phyloP scores from a whole-genome alignment of 768 basidiomycete species.

The Pseudohyphozyma bogoriensis region DNA sequence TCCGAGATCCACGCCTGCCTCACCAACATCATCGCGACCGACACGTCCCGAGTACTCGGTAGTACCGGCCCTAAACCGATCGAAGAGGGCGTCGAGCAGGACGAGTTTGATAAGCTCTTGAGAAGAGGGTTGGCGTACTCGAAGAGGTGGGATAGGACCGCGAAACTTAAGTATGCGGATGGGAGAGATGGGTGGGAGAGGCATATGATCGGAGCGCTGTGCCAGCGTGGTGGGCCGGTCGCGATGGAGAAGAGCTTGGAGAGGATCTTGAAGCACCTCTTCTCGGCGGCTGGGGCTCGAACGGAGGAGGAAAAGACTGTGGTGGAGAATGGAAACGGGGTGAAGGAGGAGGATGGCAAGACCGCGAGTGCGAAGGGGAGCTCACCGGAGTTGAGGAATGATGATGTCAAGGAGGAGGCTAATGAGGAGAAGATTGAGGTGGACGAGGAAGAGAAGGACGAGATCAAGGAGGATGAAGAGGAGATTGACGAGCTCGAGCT shows the following conservation, averaged over 20 bases:
- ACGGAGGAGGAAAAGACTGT: conserved; percentile 36
- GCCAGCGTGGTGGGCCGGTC: conserved; percentile 26
- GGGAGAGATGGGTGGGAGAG: conserved; percentile 31
- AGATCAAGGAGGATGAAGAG: conserved; percentile 29
- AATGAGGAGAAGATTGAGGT: conserved; percentile 36
- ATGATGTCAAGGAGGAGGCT: conserved; percentile 33
- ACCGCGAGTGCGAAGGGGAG: conserved; percentile 36
- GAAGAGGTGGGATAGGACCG: conserved; percentile 31
- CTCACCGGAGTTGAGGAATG: conserved; percentile 35
- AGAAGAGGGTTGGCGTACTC: conserved; percentile 26
- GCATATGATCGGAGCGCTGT: conserved; percentile 30
- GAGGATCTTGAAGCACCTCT: conserved; percentile 29
- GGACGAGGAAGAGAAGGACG: conserved; percentile 34
- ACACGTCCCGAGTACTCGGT: conserved; percentile 42
- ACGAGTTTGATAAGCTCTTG: conserved; percentile 20
- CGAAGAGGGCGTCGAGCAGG: background rate
- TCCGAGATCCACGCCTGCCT: conserved; percentile 81
- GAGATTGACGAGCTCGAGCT: conserved; percentile 11
- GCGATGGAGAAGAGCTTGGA: conserved; percentile 22
- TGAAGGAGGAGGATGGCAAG: conserved; percentile 27
- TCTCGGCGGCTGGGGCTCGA: too few relatives aligned
- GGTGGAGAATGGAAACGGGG: conserved; percentile 33
- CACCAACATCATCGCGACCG: conserved; percentile 72
- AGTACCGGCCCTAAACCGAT: conserved; percentile 9
- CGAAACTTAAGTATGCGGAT: conserved; percentile 26